These are phyloP conservation scores for Fraxinus platypoda DNA, from an alignment of 305 asterid species.

Conservation along the genomic window DNA sequence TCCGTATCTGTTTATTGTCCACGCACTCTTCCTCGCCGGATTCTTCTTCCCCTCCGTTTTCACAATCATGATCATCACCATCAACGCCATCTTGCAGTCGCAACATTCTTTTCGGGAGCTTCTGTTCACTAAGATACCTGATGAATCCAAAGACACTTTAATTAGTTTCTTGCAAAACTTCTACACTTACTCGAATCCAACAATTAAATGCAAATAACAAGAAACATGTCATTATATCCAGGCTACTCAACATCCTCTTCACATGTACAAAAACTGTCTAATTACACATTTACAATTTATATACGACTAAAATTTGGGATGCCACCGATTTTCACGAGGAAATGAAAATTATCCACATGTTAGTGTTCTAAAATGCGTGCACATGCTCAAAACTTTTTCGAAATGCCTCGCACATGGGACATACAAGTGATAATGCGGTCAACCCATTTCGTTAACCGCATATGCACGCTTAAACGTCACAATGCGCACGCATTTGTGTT, in stretches of 20 bases:
- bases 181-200: background rate
- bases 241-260: slow-evolving; percentile 15
- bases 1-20: slow-evolving; percentile 50
- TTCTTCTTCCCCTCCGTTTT: slow-evolving; percentile 52
- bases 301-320: background rate
- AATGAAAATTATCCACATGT: slow-evolving; percentile 7
- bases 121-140: slow-evolving; percentile 83
- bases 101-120: slow-evolving; percentile 75
- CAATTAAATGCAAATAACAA: slow-evolving; percentile 17
- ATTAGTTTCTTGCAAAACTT: slow-evolving; percentile 18
- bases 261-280: background rate
- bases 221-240: slow-evolving; percentile 5
- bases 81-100: slow-evolving; percentile 55
- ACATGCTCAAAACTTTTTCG: background rate
- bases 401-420: background rate
- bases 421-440: background rate
- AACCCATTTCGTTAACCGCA: background rate
- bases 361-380: background rate
- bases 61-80: slow-evolving; percentile 38
- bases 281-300: background rate
- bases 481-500: background rate
- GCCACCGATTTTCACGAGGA: slow-evolving; percentile 11
- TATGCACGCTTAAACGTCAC: background rate
- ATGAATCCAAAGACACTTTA: slow-evolving; percentile 20
- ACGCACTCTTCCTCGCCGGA: slow-evolving; percentile 49